Evolutionary conservation across 306 rosid genomes (phyloP).

Genomic region (Fagus crenata): DNA sequence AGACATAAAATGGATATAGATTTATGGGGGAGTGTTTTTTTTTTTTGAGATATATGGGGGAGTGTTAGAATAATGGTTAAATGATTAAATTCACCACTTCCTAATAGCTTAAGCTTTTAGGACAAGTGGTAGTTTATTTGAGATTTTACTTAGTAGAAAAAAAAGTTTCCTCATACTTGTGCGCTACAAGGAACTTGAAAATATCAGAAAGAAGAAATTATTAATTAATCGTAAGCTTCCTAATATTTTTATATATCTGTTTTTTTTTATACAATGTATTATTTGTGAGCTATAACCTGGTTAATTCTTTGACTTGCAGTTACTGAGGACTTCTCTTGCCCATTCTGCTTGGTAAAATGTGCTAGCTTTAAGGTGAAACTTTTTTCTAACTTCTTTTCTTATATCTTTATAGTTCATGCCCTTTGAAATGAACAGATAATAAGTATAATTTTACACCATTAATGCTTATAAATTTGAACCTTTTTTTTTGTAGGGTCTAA

Average conservation of each 20-base stretch:
- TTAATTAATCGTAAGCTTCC: neutral
- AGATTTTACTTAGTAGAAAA: neutral
- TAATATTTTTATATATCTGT: neutral
- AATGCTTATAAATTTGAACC: constrained; percentile 21
- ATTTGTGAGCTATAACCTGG: constrained; percentile 5
- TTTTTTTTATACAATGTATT: neutral
- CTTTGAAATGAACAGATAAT: constrained; percentile 15
- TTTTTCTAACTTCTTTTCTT: constrained; percentile 16
- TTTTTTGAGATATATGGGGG: too few species aligned
- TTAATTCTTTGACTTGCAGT: constrained; percentile 49
- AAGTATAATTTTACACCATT: constrained; percentile 14
- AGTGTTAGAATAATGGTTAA: too few species aligned
- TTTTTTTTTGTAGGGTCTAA: constrained; percentile 64
- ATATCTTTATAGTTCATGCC: neutral
- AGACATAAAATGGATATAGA: neutral
- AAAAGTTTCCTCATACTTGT: neutral
- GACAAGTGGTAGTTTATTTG: neutral
- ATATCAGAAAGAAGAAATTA: too few species aligned
- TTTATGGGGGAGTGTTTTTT: too few species aligned
- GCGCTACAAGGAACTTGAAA: too few species aligned
- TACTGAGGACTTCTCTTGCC: constrained; percentile 77
- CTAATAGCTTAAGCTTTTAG: too few species aligned
- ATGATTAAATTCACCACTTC: too few species aligned
- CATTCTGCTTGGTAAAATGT: constrained; percentile 76
- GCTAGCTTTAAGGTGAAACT: constrained; percentile 71